A percentile compares a stretch with the other conserved stretches of the same genome.
Evolutionary conservation across 169 alveolate species (phyloP).

Genomic region (Plasmodium gonderi): DNA sequence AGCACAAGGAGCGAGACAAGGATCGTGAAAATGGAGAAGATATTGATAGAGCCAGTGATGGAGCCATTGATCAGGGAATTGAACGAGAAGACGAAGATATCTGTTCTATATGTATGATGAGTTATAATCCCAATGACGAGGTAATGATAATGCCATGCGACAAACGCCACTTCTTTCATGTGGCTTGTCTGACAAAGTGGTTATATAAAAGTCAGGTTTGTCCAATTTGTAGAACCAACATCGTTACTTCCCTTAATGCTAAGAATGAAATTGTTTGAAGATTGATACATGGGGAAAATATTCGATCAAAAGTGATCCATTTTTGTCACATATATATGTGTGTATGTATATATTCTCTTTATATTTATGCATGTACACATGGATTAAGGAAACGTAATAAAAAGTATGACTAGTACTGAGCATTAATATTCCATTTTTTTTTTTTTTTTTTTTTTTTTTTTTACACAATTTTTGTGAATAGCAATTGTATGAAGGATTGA

Average conservation of each 20-base stretch:
- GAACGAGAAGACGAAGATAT: constrained; percentile 39
- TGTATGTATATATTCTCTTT: background rate
- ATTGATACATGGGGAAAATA: background rate
- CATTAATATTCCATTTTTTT: background rate
- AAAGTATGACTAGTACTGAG: background rate
- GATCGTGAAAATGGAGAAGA: background rate
- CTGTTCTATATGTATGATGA: constrained; percentile 50
- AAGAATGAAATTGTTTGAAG: constrained; percentile 27
- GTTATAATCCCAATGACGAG: constrained; percentile 77
- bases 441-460: too few species aligned
- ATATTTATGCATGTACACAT: background rate
- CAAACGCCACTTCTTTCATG: constrained; percentile 83
- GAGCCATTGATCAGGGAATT: background rate
- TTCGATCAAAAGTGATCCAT: background rate
- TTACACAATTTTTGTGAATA: too few species aligned
- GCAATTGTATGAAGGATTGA: too few species aligned
- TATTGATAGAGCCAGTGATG: background rate
- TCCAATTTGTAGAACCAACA: constrained; percentile 84
- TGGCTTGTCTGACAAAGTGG: constrained; percentile 81
- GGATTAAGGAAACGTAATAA: background rate
- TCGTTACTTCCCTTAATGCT: constrained; percentile 65
- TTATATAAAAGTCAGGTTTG: constrained; percentile 81
- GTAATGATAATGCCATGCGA: constrained; percentile 84
- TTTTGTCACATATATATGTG: too few species aligned
- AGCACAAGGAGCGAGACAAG: background rate